These are phyloP conservation scores for Mycena polygramma DNA, from an alignment of 768 basidiomycete genomes.

Conservation along the genomic window DNA sequence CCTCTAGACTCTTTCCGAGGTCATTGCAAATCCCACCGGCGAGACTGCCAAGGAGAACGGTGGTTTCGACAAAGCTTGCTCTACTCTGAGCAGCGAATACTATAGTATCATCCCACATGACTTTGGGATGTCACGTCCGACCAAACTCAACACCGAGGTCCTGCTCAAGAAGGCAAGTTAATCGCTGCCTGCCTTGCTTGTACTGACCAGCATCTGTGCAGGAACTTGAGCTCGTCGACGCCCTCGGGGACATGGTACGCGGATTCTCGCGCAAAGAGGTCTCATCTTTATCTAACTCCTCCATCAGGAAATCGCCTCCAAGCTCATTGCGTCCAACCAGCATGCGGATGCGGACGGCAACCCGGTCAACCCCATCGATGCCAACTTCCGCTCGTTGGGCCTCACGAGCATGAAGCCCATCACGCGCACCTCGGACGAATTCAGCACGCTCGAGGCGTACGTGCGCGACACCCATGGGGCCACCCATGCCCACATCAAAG, in stretches of 20 bases:
- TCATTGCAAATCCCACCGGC: conserved; percentile 60
- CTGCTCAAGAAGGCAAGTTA: conserved; percentile 57
- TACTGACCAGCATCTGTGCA: conserved; percentile 34
- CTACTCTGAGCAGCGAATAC: conserved; percentile 63
- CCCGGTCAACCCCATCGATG: conserved; percentile 68
- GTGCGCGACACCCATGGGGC: conserved; percentile 67
- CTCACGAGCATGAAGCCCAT: conserved; percentile 68
- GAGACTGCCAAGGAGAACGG: conserved; percentile 54
- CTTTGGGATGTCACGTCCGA: conserved; percentile 66
- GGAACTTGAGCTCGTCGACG: conserved; percentile 75
- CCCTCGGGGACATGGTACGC: conserved; percentile 73
- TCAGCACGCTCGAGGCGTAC: conserved; percentile 61
- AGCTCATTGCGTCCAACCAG: conserved; percentile 60
- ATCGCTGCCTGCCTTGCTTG: background rate
- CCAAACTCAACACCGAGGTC: conserved; percentile 53
- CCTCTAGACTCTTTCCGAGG: conserved; percentile 61
- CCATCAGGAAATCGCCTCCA: conserved; percentile 67
- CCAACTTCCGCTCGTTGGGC: conserved; percentile 64
- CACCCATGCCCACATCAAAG: conserved; percentile 63
- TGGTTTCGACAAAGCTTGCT: conserved; percentile 55
- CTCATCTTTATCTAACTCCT: background rate
- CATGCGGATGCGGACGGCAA: conserved; percentile 59
- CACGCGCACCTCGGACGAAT: conserved; percentile 56
- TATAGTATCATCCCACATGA: conserved; percentile 76
- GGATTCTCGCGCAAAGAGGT: background rate